Evolutionary conservation across 345 rosid species (phyloP).

Genomic region (Hevea brasiliensis): DNA sequence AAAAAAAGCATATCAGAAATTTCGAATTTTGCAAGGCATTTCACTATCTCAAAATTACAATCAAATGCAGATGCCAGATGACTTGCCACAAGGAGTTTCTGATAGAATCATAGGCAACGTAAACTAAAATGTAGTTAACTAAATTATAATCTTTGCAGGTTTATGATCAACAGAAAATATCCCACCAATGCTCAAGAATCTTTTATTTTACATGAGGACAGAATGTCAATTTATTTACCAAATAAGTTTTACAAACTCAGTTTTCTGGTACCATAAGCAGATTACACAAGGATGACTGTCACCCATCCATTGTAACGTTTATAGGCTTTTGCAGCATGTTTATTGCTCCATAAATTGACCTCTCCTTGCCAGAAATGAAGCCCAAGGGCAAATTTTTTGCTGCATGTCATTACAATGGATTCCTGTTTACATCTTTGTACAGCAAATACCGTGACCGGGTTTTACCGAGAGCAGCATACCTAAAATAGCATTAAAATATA

Average conservation of each 20-base stretch:
- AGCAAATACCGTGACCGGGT: slow-evolving; percentile 62
- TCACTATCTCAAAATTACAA: neutral
- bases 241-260: neutral
- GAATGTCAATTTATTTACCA: neutral
- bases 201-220: neutral
- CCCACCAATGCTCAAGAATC: neutral
- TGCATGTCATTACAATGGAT: slow-evolving; percentile 40
- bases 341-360: neutral
- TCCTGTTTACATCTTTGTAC: slow-evolving; percentile 86
- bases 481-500: slow-evolving; percentile 29
- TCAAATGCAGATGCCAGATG: neutral
- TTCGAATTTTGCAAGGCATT: neutral
- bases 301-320: neutral
- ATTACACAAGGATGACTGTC: neutral
- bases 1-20: neutral
- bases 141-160: no score
- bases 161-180: no score
- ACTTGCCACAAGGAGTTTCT: neutral
- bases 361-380: neutral
- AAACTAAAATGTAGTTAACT: neutral
- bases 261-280: neutral
- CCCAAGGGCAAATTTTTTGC: neutral
- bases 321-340: slow-evolving; percentile 3
- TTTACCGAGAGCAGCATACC: slow-evolving; percentile 89
- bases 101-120: neutral